Evolutionary conservation across 441 rosid species (phyloP), one percentile per base, ranked within the genome.

Genomic region (Theobroma grandiflorum): DNA sequence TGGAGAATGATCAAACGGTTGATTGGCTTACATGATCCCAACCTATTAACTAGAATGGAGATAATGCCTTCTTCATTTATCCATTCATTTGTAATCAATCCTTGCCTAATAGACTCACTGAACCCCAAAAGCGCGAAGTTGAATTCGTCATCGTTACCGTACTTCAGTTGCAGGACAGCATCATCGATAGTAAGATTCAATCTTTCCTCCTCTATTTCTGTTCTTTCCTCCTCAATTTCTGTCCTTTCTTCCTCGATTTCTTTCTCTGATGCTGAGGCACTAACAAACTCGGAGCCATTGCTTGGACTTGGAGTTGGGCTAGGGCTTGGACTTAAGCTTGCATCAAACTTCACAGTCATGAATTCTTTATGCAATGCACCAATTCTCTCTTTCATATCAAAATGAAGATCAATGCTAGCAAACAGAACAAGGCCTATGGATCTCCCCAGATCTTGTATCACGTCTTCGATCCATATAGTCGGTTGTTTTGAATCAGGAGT

Each of bases 371-470:
- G 93, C 72, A 93, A 75, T 45, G 82, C 76, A 47, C 83, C 74
- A 40, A 90, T 84, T 80, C 78, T 86, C 63, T 76, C 88, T 64
- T 88, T 89, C 55, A 87, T 50, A 67, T 87, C 89, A 4, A 80
- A 58, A 53, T 88, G 83, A 58, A 88, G 77, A 55, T 86, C 90
- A 78, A 76, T 65, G 16, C 87, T 74, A 20, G 94, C 88, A 72
- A 91, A 91, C 33, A 93, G 83, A 76, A 93, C 85, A 61, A 93
- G 94, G 62, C 94, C 95, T 78, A 93, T 64, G 38, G 97, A 93
- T 81, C 97, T 85, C 55, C 97, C 95, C 61, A 91, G 89, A 83
- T 88, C 94, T 50, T 78, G 91, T 52, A 86, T 69, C 78, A 88
- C 57, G 26, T 82, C 85, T 76, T 84, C 88, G 42, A 91, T 84